Evolutionary conservation across 2,329 filamentous ascomycete genomes (phyloP).

Genomic region (Neopestalotiopsis sp.): DNA sequence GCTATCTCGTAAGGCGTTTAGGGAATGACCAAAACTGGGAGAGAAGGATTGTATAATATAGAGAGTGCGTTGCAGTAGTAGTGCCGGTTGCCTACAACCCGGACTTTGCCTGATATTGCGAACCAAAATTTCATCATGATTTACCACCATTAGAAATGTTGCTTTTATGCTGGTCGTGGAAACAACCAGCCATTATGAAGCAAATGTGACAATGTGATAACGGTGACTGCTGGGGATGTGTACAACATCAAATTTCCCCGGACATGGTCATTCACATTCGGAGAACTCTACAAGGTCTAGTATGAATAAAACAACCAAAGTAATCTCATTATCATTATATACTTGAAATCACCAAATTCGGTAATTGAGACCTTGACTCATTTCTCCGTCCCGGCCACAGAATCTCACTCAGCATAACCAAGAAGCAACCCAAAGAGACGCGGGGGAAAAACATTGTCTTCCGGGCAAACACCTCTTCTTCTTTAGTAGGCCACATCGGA

Average conservation of each 20-base stretch:
- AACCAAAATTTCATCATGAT: not conserved
- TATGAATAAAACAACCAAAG: not conserved
- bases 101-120: too few relatives aligned
- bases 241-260: too few relatives aligned
- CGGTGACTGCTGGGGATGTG: too few relatives aligned
- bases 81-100: not conserved
- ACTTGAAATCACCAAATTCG: not conserved
- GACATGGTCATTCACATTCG: too few relatives aligned
- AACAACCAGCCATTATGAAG: too few relatives aligned
- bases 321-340: slow-evolving; percentile 13
- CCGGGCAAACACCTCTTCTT: not conserved
- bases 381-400: too few relatives aligned
- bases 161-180: too few relatives aligned
- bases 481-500: slow-evolving; percentile 33
- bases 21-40: slow-evolving; percentile 11
- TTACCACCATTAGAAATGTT: not conserved
- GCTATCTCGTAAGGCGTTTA: slow-evolving; percentile 30
- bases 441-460: too few relatives aligned
- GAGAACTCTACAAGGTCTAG: too few relatives aligned
- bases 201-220: too few relatives aligned
- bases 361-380: too few relatives aligned
- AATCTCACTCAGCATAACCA: not conserved
- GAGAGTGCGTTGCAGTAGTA: not conserved
- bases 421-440: too few relatives aligned
- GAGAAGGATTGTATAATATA: slow-evolving; percentile 2